Conservation (phyloP, 345 rosid species). For the Sisymbrium irio region DNA sequence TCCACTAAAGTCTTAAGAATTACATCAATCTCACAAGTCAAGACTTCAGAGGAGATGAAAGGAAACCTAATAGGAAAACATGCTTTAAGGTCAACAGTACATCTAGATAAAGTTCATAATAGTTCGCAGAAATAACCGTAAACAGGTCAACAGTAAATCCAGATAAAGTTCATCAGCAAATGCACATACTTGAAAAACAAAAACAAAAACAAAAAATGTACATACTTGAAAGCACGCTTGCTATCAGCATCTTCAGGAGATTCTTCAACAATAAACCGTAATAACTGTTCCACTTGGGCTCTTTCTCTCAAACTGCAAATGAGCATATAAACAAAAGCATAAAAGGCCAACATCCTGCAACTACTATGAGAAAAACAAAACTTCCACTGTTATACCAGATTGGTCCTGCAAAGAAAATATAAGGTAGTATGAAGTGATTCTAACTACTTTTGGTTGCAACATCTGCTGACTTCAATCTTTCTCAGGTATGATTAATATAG, state of each 20-base stretch:
- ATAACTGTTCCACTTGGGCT: conserved; percentile 88
- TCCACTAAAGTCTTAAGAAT: conserved; percentile 89
- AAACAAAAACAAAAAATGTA: not conserved
- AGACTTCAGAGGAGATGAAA: conserved; percentile 90
- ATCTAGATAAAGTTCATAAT: not conserved
- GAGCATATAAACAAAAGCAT: conserved; percentile 26
- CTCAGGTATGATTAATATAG: conserved; percentile 8
- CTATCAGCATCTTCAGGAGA: conserved; percentile 85
- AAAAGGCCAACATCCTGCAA: conserved; percentile 20
- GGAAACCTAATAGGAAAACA: conserved; percentile 66
- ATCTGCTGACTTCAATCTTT: conserved; percentile 1
- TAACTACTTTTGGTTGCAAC: conserved; percentile 19
- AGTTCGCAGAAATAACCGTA: not conserved
- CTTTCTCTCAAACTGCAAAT: conserved; percentile 79
- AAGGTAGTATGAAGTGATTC: conserved; percentile 7
- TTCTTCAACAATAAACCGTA: conserved; percentile 78
- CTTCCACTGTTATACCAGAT: conserved; percentile 1
- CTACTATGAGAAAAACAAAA: conserved; percentile 17
- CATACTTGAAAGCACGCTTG: conserved; percentile 89
- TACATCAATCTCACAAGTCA: conserved; percentile 96
- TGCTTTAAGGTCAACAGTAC: not conserved
- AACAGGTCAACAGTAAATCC: not conserved
- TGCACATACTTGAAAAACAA: not conserved
- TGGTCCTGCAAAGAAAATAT: conserved; percentile 30
- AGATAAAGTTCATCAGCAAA: not conserved